These are phyloP conservation scores for Castanea crenata DNA, from an alignment of 306 rosid species.

Conservation along the genomic window DNA sequence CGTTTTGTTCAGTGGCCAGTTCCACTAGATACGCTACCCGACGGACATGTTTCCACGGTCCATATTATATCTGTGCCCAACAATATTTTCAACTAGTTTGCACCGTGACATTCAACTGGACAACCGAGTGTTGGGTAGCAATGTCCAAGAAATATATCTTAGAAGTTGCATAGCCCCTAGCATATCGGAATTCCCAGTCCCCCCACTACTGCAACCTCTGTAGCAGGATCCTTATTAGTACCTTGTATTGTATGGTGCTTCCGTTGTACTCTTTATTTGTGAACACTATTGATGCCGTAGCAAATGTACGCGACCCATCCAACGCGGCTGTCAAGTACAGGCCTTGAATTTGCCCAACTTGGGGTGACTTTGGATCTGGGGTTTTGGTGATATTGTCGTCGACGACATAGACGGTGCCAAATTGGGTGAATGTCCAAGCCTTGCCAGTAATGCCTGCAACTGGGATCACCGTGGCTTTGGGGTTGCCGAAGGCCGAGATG, in stretches of 20 bases:
- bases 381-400: conserved; percentile 19
- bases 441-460: no score
- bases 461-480: no score
- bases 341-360: conserved; percentile 22
- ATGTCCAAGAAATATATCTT: no score
- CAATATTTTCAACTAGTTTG: no score
- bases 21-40: fast-evolving
- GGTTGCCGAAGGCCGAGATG: no score
- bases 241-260: conserved; percentile 19
- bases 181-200: no score
- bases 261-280: conserved; percentile 10
- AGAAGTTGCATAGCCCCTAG: no score
- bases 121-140: no score
- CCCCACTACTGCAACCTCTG: no score
- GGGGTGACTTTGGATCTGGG: not conserved
- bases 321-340: not conserved
- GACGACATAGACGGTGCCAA: conserved; percentile 15
- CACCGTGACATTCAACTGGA: no score
- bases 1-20: fast-evolving
- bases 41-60: fast-evolving
- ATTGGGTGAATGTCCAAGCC: conserved; percentile 10
- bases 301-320: conserved; percentile 8
- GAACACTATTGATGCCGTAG: conserved; percentile 20
- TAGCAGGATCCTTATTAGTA: not conserved
- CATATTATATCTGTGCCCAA: no score